These are phyloP conservation scores for Talaromyces adpressus DNA, from an alignment of 495 filamentous ascomycete genomes.

Conservation along the genomic window DNA sequence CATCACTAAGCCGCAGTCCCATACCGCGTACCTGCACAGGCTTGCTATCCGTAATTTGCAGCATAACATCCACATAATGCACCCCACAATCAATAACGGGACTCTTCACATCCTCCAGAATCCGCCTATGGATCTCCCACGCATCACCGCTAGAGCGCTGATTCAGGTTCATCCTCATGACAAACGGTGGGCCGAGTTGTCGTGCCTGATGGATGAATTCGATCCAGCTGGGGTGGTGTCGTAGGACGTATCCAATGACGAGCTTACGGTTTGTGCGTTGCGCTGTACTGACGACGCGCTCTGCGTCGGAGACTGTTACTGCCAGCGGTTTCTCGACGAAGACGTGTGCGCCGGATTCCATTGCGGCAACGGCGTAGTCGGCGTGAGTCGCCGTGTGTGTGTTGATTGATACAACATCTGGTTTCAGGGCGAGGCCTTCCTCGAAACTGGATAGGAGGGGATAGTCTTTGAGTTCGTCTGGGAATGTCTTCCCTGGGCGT, in stretches of 20 bases:
- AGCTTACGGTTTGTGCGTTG: slow-evolving; percentile 11
- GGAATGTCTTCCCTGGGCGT: slow-evolving; percentile 8
- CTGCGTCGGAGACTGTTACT: slow-evolving; percentile 10
- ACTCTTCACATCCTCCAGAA: slow-evolving; percentile 12
- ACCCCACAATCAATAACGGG: slow-evolving; percentile 14
- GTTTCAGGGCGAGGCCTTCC: slow-evolving; percentile 9
- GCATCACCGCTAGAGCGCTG: slow-evolving; percentile 12
- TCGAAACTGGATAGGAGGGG: not conserved
- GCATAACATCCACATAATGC: slow-evolving; percentile 14
- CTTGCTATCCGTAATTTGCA: slow-evolving; percentile 13
- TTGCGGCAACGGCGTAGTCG: slow-evolving; percentile 10
- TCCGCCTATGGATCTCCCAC: slow-evolving; percentile 11
- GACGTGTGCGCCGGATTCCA: slow-evolving; percentile 13
- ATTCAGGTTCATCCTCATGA: slow-evolving; percentile 15
- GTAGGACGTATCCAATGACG: slow-evolving; percentile 13
- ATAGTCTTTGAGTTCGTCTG: slow-evolving; percentile 7
- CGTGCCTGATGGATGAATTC: slow-evolving; percentile 13
- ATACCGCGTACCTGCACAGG: slow-evolving; percentile 14
- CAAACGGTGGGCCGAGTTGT: slow-evolving; percentile 12
- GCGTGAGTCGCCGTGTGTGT: slow-evolving; percentile 13
- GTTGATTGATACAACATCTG: slow-evolving; percentile 12
- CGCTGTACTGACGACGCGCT: slow-evolving; percentile 9
- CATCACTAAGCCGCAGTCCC: slow-evolving; percentile 12
- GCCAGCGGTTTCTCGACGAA: slow-evolving; percentile 14
- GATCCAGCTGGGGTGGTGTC: slow-evolving; percentile 14